These are phyloP conservation scores for Saturnispora ahearnii DNA, from an alignment of 805 yeast genomes.

Conservation along the genomic window DNA sequence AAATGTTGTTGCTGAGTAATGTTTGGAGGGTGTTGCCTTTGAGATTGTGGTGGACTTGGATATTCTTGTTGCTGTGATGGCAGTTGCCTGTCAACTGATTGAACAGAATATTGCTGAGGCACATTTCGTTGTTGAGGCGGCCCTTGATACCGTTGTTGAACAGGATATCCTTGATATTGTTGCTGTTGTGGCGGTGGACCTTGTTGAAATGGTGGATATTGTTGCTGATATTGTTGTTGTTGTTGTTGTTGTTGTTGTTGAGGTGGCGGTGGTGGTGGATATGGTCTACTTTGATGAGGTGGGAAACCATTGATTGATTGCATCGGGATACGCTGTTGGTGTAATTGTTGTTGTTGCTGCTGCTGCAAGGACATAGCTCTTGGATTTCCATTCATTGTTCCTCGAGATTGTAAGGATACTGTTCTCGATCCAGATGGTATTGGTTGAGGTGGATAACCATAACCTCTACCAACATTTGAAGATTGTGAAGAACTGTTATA, in stretches of 20 bases:
- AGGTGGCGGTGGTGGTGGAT: background rate
- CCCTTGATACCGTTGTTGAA: no score
- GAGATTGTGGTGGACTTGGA: background rate
- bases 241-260: background rate
- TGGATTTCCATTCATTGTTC: slow-evolving; percentile 14
- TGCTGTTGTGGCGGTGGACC: background rate
- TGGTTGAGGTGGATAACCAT: background rate
- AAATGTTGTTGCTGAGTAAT: background rate
- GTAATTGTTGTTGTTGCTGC: background rate
- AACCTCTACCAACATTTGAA: background rate
- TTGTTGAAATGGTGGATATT: background rate
- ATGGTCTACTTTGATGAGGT: background rate
- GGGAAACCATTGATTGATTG: background rate
- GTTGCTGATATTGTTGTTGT: background rate
- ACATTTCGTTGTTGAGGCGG: background rate
- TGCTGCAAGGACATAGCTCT: slow-evolving; percentile 24
- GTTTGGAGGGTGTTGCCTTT: background rate
- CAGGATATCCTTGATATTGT: background rate
- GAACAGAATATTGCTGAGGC: background rate
- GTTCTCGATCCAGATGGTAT: slow-evolving; percentile 9
- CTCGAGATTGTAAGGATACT: slow-evolving; percentile 13
- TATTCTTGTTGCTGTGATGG: background rate
- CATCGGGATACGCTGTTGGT: background rate
- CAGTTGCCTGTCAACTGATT: background rate
- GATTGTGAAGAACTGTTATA: background rate